A percentile compares a stretch with the other conserved stretches of the same genome.
These are phyloP conservation scores for Penicillium nucicola DNA, from an alignment of 495 filamentous ascomycete species.

Conservation along the genomic window DNA sequence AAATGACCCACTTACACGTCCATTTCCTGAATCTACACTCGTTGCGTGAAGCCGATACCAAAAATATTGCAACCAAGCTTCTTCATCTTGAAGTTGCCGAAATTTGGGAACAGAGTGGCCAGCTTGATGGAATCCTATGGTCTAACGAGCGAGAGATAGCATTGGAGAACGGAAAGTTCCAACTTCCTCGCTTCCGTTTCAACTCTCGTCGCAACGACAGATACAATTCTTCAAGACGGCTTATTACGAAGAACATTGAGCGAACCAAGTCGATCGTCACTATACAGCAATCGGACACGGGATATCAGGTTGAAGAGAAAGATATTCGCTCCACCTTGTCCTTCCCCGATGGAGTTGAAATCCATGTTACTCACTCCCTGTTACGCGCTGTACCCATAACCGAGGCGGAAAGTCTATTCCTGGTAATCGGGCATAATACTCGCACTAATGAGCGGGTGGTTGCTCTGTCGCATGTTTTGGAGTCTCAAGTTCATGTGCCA, in stretches of 20 bases:
- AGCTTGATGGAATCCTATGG: conserved; percentile 13
- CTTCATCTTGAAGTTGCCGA: conserved; percentile 22
- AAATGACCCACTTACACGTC: conserved; percentile 23
- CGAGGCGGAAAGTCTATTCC: conserved; percentile 7
- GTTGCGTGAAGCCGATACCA: conserved; percentile 2
- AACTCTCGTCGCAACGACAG: conserved; percentile 27
- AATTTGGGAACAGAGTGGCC: conserved; percentile 14
- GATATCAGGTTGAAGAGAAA: conserved; percentile 14
- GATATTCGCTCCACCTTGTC: neutral
- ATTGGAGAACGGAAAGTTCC: conserved; percentile 16
- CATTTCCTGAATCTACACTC: conserved; percentile 28
- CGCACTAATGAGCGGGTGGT: conserved; percentile 4
- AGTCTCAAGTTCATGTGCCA: conserved; percentile 12
- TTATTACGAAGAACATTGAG: conserved; percentile 13
- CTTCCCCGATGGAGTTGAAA: neutral
- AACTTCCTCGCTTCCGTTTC: conserved; percentile 30
- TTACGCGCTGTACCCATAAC: conserved; percentile 13
- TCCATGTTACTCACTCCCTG: conserved; percentile 11
- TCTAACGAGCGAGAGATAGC: conserved; percentile 24
- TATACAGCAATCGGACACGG: conserved; percentile 1
- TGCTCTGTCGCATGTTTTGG: conserved; percentile 5
- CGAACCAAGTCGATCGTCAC: conserved; percentile 1
- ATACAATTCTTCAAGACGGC: conserved; percentile 35
- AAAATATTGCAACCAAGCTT: conserved; percentile 15
- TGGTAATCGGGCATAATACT: conserved; percentile 10